phyloP scores from a whole-genome alignment of 371 early-diverging fungal genomes.

The Mortierella sp. region DNA sequence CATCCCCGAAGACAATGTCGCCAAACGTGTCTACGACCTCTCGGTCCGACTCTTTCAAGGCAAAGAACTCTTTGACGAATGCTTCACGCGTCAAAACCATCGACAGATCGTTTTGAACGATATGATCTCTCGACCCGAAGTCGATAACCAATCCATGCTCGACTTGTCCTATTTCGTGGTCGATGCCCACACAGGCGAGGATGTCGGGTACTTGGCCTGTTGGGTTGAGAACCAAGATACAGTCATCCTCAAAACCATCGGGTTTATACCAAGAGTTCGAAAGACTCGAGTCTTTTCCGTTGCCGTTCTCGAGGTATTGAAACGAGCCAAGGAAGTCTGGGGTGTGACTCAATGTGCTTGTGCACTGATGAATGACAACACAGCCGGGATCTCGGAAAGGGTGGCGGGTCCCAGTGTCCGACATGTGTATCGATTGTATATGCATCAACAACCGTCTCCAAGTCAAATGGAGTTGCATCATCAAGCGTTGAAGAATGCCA shows the following conservation, averaged over 20 bases:
- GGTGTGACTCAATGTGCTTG: slow-evolving; percentile 23
- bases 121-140: slow-evolving; percentile 46
- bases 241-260: slow-evolving; percentile 38
- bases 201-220: slow-evolving; percentile 37
- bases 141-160: slow-evolving; percentile 36
- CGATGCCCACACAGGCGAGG: slow-evolving; percentile 28
- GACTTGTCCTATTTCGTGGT: slow-evolving; percentile 43
- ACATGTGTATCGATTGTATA: slow-evolving; percentile 42
- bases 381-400: slow-evolving; percentile 11
- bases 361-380: slow-evolving; percentile 38
- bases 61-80: slow-evolving; percentile 47
- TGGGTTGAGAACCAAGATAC: slow-evolving; percentile 42
- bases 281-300: slow-evolving; percentile 31
- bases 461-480: too few species aligned
- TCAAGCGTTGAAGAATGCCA: too few species aligned
- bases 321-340: slow-evolving; percentile 36
- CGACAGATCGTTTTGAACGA: slow-evolving; percentile 42
- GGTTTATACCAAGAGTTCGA: slow-evolving; percentile 18
- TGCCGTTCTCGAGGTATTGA: slow-evolving; percentile 15
- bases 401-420: slow-evolving; percentile 21
- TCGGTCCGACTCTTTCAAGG: slow-evolving; percentile 37
- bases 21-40: slow-evolving; percentile 39
- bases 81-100: slow-evolving; percentile 22
- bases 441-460: slow-evolving; percentile 7
- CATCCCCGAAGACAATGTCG: slow-evolving; percentile 31